Base-by-base conservation (phyloP, 176 grass and related monocot species). In the Bonia amplexicaulis region DNA sequence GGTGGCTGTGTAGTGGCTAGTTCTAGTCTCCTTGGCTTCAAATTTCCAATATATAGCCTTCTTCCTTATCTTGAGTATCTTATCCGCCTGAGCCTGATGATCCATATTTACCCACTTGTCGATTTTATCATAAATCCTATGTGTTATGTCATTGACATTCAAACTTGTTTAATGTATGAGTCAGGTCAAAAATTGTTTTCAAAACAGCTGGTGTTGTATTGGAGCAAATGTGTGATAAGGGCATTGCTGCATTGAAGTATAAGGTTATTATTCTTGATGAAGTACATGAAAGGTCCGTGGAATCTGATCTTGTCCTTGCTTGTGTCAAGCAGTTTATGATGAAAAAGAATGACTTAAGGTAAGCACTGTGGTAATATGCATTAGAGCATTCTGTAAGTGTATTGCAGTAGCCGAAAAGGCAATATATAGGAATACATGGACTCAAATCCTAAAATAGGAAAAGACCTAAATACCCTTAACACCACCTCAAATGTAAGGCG, bases 261-360 rank as follows among this genome's bases (percentile, higher is more conserved):
- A 97, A 97, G 62, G 95, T 97, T 80, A 93, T 97, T 88, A 97
- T 97, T 85, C 95, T 97, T 77, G 95, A 97, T 83, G 95, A 97
- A 86, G 85, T 97, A 47, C 95, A 97, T 73, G 95, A 97, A 83
- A 85, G 95, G 80, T 97, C 92, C 1, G 95, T 97, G 46, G 95
- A 97, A 91, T 97, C 95, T 84, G 95, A 97, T 94, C 92, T 94
- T 80, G 81, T 97, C 58, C 92, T 97, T 60, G 88, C 92, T 44
- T 89, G 89, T 71, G 79, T 93, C 41, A 97, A 91, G 69, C 95
- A 90, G 69, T 94, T 94, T 88, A 87, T 94, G 87, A 89, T 94
- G 90, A 97, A 97, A 89, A 97, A 93, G 64, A 89, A 86, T 71
- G 90, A 97, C 68, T 72, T 94, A 74, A 97, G 95, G 95, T 97